These are phyloP conservation scores for Picochlorum costavermella DNA, from an alignment of 139 green algal genomes.

Conservation along the genomic window DNA sequence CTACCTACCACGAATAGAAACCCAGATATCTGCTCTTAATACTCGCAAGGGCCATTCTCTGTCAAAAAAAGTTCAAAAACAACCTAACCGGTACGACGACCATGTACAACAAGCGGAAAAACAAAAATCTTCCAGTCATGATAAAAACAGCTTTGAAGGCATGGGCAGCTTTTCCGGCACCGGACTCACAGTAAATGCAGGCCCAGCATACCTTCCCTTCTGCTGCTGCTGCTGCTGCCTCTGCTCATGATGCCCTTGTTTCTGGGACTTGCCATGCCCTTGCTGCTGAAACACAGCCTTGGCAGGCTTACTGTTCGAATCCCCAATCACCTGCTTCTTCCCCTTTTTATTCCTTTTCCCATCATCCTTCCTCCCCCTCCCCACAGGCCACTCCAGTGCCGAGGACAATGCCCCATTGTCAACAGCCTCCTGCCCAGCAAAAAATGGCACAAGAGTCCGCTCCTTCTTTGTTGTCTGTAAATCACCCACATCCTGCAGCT, in stretches of 20 bases:
- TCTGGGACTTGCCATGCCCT: background rate
- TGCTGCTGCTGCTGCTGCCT: background rate
- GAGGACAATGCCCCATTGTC: background rate
- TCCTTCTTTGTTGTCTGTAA: conserved; percentile 12
- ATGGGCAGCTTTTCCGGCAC: conserved; percentile 26
- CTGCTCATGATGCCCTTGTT: conserved; percentile 1
- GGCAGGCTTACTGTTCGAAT: background rate
- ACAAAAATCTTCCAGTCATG: background rate
- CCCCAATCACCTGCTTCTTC: background rate
- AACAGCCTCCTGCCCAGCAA: conserved; percentile 6
- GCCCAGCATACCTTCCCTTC: conserved; percentile 16
- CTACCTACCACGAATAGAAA: no score
- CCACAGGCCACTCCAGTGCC: conserved; percentile 5
- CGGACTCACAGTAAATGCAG: conserved; percentile 30
- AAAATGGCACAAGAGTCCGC: conserved; percentile 28
- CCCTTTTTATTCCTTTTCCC: background rate
- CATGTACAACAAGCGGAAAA: conserved; percentile 7
- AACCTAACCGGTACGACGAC: no score
- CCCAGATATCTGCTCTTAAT: background rate
- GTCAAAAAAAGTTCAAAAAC: background rate
- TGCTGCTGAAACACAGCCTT: conserved; percentile 4
- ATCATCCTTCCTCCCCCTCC: background rate
- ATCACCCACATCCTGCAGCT: background rate
- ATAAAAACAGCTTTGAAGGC: conserved; percentile 5
- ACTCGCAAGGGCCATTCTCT: background rate